These are phyloP conservation scores for Mycena floridula DNA, from an alignment of 768 basidiomycete genomes.

Conservation along the genomic window DNA sequence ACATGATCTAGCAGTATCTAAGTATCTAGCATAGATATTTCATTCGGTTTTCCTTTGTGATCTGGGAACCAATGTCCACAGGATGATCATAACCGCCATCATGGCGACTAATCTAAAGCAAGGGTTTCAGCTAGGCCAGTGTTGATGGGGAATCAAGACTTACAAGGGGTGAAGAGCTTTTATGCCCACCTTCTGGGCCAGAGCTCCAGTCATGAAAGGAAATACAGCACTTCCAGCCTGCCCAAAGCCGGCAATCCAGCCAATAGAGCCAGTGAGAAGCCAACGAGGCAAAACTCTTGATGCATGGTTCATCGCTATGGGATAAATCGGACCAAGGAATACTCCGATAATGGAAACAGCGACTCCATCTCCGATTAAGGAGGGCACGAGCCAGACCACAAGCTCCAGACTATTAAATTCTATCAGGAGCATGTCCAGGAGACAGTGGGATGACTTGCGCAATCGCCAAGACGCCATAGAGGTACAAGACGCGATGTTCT, in stretches of 20 bases:
- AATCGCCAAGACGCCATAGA: conserved; percentile 31
- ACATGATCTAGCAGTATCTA: no score
- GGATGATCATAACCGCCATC: conserved; percentile 32
- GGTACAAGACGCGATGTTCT: conserved; percentile 28
- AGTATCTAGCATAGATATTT: no score
- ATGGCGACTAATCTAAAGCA: conserved; percentile 27
- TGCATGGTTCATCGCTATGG: conserved; percentile 47
- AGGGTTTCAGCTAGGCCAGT: not conserved
- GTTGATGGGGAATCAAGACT: conserved; percentile 13
- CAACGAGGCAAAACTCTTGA: conserved; percentile 49
- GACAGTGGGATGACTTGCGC: conserved; percentile 12
- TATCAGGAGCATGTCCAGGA: not conserved
- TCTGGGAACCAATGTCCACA: conserved; percentile 38
- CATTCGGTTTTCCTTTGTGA: not conserved
- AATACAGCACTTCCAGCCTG: conserved; percentile 44
- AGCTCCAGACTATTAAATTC: conserved; percentile 34
- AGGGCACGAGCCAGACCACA: conserved; percentile 44
- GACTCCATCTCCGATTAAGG: conserved; percentile 40
- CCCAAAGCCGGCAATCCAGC: conserved; percentile 50
- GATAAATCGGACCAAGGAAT: conserved; percentile 51
- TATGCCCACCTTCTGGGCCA: conserved; percentile 36
- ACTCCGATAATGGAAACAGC: conserved; percentile 43
- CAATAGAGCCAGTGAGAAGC: conserved; percentile 38
- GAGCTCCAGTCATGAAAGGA: conserved; percentile 44
- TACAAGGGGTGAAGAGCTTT: conserved; percentile 43